Base-by-base conservation (phyloP, 1,139 yeast species). In the Williopsis jadinii region DNA sequence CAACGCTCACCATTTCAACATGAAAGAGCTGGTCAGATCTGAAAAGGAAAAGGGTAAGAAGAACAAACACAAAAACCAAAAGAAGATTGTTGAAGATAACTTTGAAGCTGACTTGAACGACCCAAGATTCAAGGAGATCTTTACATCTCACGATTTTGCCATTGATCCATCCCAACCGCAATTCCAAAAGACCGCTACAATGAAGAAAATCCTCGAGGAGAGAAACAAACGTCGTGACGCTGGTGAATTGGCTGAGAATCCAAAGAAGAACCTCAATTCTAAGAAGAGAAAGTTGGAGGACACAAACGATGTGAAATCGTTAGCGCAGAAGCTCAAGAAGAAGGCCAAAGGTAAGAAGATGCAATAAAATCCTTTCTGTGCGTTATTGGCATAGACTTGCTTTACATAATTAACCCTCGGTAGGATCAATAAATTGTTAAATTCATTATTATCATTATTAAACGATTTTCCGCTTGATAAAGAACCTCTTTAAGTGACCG, bases 121-220 rank as follows among this genome's bases (percentile, higher is more conserved):
- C 69, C 82, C 84, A 27, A 84, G 99, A 66, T 94, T 94, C 70
- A 72, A 74, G 35, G 96, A 87, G 54, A 73, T 92, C 50, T 90
- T 85, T 58, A 95, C 88, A 53, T 80, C 79, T 50, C 95, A 86
- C 51, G 95, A 84, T 44, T 94, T 80, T 64, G 96, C 97, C 9
- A 87, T 92, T 55, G 95, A 85, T 61, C 92, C 96, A 15, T 82
- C 95, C 13, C 80, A 75, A 54, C 84, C 95, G 14, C 95, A 86
- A 58, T 92, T 77, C 69, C 88, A 85, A 67, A 79, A 83, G 65
- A 88, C 97, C 1, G 68, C 78, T 32, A 87, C 94, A 24, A 88
- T 90, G 95, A 81, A 82, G 58, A 73, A 82, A 61, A 76, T 92
- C 40, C 65, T 88, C 63, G 71, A 77, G 39, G 94, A 87, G 60